These are phyloP conservation scores for Coprinopsis strossmayeri DNA, from an alignment of 768 basidiomycete species.

Conservation along the genomic window DNA sequence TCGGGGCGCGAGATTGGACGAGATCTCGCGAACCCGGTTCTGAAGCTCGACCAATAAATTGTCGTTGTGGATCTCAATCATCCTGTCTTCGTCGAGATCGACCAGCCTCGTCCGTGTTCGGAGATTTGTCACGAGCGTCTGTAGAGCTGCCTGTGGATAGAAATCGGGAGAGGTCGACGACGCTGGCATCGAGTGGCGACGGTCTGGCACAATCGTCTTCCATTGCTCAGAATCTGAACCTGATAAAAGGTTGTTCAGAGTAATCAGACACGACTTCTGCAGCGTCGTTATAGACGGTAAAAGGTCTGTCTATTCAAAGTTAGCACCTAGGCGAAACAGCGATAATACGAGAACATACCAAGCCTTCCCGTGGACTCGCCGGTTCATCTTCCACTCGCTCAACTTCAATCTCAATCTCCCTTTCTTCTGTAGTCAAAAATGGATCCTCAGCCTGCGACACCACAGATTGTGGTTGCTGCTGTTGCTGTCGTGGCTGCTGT, in stretches of 20 bases:
- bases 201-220: conserved; percentile 52
- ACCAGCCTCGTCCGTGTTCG: conserved; percentile 43
- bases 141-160: no score
- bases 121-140: conserved; percentile 57
- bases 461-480: not conserved
- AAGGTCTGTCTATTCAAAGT: conserved; percentile 48
- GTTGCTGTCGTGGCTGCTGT: conserved; percentile 15
- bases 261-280: conserved; percentile 68
- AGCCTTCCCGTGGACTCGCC: no score
- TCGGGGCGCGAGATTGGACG: conserved; percentile 32
- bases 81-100: conserved; percentile 29
- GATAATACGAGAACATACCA: no score
- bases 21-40: conserved; percentile 43
- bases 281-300: conserved; percentile 70
- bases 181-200: conserved; percentile 54
- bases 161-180: conserved; percentile 35
- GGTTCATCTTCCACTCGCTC: no score
- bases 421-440: no score
- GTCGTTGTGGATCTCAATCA: conserved; percentile 35
- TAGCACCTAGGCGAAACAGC: no score
- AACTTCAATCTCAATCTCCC: no score
- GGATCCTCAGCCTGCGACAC: no score
- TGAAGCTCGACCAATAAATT: conserved; percentile 57
- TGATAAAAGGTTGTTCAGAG: conserved; percentile 64
- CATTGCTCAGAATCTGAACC: conserved; percentile 37